Evolutionary conservation across 2,329 filamentous ascomycete genomes (phyloP).

Genomic region (Aspergillus costaricaensis): DNA sequence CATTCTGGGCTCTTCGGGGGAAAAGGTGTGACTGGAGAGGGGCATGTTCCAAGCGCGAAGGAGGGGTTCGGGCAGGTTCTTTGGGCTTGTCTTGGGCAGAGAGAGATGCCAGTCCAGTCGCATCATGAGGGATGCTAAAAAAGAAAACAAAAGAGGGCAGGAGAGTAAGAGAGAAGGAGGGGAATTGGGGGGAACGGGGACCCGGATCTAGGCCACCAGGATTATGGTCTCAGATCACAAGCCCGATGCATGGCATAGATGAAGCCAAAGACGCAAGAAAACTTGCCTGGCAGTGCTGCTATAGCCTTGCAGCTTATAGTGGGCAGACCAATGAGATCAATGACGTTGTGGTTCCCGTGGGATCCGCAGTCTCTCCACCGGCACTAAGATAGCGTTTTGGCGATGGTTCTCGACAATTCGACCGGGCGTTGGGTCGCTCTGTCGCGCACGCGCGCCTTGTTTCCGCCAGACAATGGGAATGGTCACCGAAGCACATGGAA

Average conservation of each 20-base stretch:
- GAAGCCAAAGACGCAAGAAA: conserved; percentile 4
- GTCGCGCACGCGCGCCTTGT: background rate
- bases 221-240: conserved; percentile 5
- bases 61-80: conserved; percentile 9
- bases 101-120: too few species aligned
- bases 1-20: conserved; percentile 21
- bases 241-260: conserved; percentile 2
- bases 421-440: conserved; percentile 4
- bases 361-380: conserved; percentile 17
- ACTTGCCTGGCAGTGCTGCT: conserved; percentile 6
- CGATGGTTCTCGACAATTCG: conserved; percentile 15
- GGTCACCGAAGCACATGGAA: conserved; percentile 5
- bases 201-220: background rate
- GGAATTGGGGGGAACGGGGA: background rate
- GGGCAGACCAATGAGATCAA: conserved; percentile 6
- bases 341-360: conserved; percentile 14
- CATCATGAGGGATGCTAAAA: too few species aligned
- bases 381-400: conserved; percentile 14
- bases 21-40: background rate
- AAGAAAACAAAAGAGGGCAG: too few species aligned
- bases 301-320: background rate
- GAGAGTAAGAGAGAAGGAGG: background rate
- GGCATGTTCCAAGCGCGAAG: background rate
- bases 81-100: conserved; percentile 5
- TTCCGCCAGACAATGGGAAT: background rate